Base-by-base conservation (phyloP, 2,329 filamentous ascomycete genomes). In the Venturia effusa region DNA sequence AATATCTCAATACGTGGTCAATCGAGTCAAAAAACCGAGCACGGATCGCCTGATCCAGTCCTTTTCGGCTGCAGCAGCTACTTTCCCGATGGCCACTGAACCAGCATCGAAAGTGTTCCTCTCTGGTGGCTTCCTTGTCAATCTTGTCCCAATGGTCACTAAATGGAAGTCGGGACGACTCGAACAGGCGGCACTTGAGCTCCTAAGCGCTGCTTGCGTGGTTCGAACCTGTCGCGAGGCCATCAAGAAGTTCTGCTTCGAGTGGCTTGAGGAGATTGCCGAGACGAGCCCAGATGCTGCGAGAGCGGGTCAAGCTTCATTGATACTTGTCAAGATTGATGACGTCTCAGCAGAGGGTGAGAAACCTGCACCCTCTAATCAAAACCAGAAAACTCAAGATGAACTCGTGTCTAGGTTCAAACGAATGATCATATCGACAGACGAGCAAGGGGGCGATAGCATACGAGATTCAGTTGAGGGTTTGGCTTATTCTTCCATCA, bases 161-260 rank as follows among this genome's bases (percentile, higher is more conserved):
- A 84, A 88, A 72, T 89, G 88, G 79, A 95, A 93, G 79, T 93
- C 88, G 72, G 83, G 84, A 68, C 90, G 90, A 70, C 88, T 97
- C 27, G 92, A 96, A 75, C 88, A 89, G 65, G 89, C 92, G 2
- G 88, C 91, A 59, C 76, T 99, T 68, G 90, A 97, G 71, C 85
- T 99, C 77, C 81, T 99, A 65, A 96, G 92, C 75, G 91, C 90
- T 15, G 92, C 93, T 7, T 97, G 92, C 75, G 89, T 96, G 75
- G 89, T 95, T 72, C 82, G 85, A 59, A 79, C 84, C 8, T 97
- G 92, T 71, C 85, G 94, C 27, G 89, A 92, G 68, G 88, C 89
- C 10, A 89, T 97, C 66, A 84, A 86, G 68, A 92, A 92, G 73
- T 87, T 96, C 71, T 96, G 93, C 74, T 80, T 84, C 39, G 86